These are phyloP conservation scores for Lagerstroemia speciosa DNA, from an alignment of 345 rosid genomes.

Conservation along the genomic window DNA sequence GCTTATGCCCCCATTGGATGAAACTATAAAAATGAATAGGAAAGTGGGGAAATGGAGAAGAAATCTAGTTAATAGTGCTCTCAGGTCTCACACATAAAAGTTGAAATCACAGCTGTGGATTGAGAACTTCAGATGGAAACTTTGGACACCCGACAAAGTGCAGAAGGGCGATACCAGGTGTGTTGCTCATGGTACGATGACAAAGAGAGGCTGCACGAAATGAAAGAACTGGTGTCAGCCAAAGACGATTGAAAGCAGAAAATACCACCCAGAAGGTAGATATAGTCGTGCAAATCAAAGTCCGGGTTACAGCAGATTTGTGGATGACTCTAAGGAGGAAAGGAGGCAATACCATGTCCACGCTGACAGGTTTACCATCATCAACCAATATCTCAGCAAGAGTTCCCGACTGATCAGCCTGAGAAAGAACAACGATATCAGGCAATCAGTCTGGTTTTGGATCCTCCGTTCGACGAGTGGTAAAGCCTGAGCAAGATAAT, in stretches of 20 bases:
- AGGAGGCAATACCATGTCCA: slow-evolving; percentile 52
- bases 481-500: background rate
- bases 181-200: slow-evolving; percentile 42
- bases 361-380: slow-evolving; percentile 76
- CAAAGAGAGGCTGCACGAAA: slow-evolving; percentile 67
- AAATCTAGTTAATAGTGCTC: too few relatives aligned
- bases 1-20: too few relatives aligned
- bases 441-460: background rate
- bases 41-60: too few relatives aligned
- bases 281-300: background rate
- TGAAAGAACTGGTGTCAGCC: background rate
- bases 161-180: background rate
- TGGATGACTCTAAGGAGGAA: background rate
- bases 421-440: slow-evolving; percentile 11
- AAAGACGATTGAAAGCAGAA: background rate
- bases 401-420: slow-evolving; percentile 97
- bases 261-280: background rate
- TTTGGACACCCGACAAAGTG: background rate
- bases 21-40: too few relatives aligned
- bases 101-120: background rate
- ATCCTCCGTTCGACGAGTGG: background rate
- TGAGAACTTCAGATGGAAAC: background rate
- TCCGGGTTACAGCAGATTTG: background rate
- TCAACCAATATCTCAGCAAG: slow-evolving; percentile 56
- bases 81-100: too few relatives aligned